Percentiles rank a stretch among this genome's conserved stretches.
These are phyloP conservation scores for Coemansia sp. DNA, from an alignment of 192 early-diverging fungal species.

Conservation along the genomic window DNA sequence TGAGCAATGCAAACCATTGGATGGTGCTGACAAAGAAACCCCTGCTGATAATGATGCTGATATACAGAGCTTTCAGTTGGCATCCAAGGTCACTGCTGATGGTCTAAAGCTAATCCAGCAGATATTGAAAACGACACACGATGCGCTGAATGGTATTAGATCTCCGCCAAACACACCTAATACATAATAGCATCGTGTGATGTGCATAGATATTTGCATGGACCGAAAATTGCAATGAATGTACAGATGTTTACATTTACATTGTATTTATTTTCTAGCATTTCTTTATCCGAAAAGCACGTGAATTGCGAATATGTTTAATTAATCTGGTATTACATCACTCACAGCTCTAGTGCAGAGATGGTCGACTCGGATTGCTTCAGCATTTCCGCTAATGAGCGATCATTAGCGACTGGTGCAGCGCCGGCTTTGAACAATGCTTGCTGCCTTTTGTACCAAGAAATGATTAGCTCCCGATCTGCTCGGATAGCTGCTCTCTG, in stretches of 20 bases:
- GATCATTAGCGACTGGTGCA: constrained; percentile 4
- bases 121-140: constrained; percentile 18
- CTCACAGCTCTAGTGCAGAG: constrained; percentile 36
- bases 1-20: neutral
- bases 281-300: neutral
- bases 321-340: neutral
- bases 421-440: constrained; percentile 14
- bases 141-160: constrained; percentile 12
- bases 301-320: neutral
- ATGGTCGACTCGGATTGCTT: constrained; percentile 45
- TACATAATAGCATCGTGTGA: neutral
- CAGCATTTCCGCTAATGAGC: constrained; percentile 17
- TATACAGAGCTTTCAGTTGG: neutral
- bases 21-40: neutral
- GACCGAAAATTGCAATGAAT: too few relatives aligned
- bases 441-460: constrained; percentile 28
- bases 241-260: too few relatives aligned
- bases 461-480: constrained; percentile 38
- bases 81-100: constrained; percentile 15
- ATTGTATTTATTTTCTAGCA: neutral
- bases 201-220: neutral
- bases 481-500: constrained; percentile 37
- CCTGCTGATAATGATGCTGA: neutral
- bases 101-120: constrained; percentile 34
- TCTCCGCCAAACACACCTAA: neutral